A percentile compares a stretch with the other conserved stretches of the same genome.
Conservation (phyloP, 768 basidiomycete genomes). For the Boletellus sp. region DNA sequence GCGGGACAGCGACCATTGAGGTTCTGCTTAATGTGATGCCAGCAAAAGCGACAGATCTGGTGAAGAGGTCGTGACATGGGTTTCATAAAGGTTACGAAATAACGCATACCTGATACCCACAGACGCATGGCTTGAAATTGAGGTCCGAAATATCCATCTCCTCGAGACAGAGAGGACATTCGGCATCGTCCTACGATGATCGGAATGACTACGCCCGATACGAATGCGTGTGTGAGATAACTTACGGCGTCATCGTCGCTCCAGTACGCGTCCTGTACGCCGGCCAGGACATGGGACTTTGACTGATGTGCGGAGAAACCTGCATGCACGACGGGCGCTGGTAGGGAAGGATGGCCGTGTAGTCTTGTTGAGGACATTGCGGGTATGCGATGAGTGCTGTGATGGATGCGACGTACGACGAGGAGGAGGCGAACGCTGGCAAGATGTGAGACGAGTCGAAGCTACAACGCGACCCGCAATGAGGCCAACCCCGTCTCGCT, state of each 20-base stretch:
- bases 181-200: constrained; percentile 80
- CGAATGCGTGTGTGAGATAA: constrained; percentile 8
- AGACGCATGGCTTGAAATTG: constrained; percentile 98
- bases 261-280: constrained; percentile 96
- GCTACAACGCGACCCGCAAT: constrained; percentile 23
- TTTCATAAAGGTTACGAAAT: constrained; percentile 18
- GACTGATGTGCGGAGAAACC: constrained; percentile 71
- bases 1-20: constrained; percentile 96
- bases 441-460: constrained; percentile 18
- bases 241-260: constrained; percentile 85
- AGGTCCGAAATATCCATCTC: constrained; percentile 99
- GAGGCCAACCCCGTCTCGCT: constrained; percentile 17
- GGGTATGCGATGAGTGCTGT: constrained; percentile 1
- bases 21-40: constrained; percentile 97
- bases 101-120: constrained; percentile 85
- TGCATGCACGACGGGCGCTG: constrained; percentile 70
- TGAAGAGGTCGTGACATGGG: constrained; percentile 7
- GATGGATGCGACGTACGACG: constrained; percentile 17
- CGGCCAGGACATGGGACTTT: constrained; percentile 82
- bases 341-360: constrained; percentile 60
- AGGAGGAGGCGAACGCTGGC: constrained; percentile 10
- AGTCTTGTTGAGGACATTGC: constrained; percentile 53
- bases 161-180: constrained; percentile 96
- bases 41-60: constrained; percentile 98
- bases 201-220: constrained; percentile 14